These are phyloP conservation scores for Cutaneotrichosporon dermatis DNA, from an alignment of 1,284 basidiomycete species.

Conservation along the genomic window DNA sequence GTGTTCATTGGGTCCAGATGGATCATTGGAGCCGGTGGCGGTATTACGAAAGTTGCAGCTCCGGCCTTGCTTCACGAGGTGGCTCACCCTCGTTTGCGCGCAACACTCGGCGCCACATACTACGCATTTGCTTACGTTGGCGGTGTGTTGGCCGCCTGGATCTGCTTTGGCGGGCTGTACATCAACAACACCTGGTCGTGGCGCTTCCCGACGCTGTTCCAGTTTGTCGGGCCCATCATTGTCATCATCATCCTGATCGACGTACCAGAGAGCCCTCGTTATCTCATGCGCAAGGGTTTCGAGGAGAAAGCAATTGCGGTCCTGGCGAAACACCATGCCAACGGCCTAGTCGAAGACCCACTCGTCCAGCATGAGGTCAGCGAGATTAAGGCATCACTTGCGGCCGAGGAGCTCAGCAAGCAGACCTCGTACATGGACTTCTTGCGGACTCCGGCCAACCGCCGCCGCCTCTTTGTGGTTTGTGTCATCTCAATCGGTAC, in stretches of 20 bases:
- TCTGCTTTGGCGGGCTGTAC: constrained; percentile 27
- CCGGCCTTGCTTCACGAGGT: constrained; percentile 26
- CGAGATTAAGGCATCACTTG: constrained; percentile 33
- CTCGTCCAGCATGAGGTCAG: constrained; percentile 16
- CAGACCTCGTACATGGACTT: constrained; percentile 31
- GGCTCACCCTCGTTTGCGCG: constrained; percentile 23
- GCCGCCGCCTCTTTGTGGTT: constrained; percentile 31
- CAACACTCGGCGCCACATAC: constrained; percentile 16
- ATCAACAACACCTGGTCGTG: constrained; percentile 26
- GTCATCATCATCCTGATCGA: constrained; percentile 6
- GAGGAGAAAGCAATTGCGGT: constrained; percentile 8
- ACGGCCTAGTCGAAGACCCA: constrained; percentile 11
- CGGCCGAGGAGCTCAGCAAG: constrained; percentile 16
- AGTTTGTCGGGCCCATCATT: constrained; percentile 8
- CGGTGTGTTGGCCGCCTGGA: constrained; percentile 22
- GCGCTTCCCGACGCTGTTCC: constrained; percentile 19
- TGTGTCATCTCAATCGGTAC: constrained; percentile 22
- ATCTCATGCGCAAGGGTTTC: constrained; percentile 13
- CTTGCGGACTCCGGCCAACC: constrained; percentile 34
- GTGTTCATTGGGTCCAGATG: constrained; percentile 24
- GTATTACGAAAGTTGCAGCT: constrained; percentile 28
- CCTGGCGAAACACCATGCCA: constrained; percentile 21
- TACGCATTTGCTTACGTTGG: constrained; percentile 27
- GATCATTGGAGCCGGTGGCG: constrained; percentile 28
- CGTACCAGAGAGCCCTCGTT: constrained; percentile 14